Evolutionary conservation across 495 filamentous ascomycete genomes (phyloP), one percentile per base, ranked within the genome.

Genomic region (Aspergillus funiculosus): DNA sequence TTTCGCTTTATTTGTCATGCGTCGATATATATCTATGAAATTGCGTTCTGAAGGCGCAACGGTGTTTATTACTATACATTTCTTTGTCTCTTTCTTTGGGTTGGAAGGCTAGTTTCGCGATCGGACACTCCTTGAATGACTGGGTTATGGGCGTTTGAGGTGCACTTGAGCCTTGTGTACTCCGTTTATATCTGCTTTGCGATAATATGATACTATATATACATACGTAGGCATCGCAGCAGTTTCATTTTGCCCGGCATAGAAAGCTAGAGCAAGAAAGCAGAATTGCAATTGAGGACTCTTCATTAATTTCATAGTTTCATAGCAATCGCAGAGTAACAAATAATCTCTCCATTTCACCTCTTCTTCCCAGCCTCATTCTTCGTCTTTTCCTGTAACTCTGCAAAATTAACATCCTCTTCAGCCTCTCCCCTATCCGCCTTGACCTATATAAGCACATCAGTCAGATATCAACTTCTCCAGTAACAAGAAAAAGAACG

Each of bases 351-450:
- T 28, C 22, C 44, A 26, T 42, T 40, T 20, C 32, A 34, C 42
- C 32, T 46, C 41, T 38, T 45, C 38, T 57, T 45, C 19, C 51
- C 47, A 22, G 37, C 20, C 32, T 60, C 24, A 22, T 64, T 39
- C 13, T 73, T 72, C 5, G 69, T 69, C 57, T 71, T 64, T 48
- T 78, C 54, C 66, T 83, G 73, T 57, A 83, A 46, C 40, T 75
- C 57, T 39, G 63, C 41, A 32, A 82, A 76, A 34, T 65, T 59
- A 10, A 71, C 61, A 17, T 64, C 55, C 0, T 66, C 57, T 3
- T 72, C 61, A 18, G 74, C 57, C 39, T 85, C 80, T 18, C 64
- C 71, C 30, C 81, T 71, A 56, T 85, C 78, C 5, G 82, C 78
- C 51, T 85, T 86, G 51, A 86, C 58, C 82, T 85, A 26, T 45